phyloP scores from a whole-genome alignment of 1,284 basidiomycete species.

The Ganoderma resinaceum region DNA sequence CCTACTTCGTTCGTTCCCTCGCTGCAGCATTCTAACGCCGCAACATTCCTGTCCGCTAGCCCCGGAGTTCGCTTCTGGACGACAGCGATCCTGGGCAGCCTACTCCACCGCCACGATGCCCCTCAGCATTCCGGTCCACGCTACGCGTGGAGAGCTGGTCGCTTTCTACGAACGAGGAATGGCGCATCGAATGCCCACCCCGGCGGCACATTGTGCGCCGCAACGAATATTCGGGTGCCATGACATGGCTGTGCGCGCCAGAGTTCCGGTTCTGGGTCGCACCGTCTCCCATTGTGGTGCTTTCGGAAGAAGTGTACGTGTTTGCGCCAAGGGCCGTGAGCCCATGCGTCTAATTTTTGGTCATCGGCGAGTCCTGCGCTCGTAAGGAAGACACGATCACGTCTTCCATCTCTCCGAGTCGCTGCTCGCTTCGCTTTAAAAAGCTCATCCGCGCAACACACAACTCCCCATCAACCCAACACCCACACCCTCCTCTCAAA shows the following conservation, averaged over 20 bases:
- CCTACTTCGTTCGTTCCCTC: conserved; percentile 19
- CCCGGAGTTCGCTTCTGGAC: conserved; percentile 7
- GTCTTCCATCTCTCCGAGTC: neutral
- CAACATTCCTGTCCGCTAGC: conserved; percentile 20
- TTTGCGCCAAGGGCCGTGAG: neutral
- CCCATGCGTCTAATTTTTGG: neutral
- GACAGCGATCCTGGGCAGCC: neutral
- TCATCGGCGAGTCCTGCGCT: neutral
- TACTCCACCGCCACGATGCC: neutral
- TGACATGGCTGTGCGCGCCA: neutral
- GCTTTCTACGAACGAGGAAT: neutral
- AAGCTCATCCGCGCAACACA: neutral
- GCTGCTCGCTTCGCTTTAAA: conserved; percentile 4
- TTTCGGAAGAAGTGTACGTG: neutral
- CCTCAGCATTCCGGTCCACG: neutral
- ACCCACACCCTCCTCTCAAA: conserved; percentile 5
- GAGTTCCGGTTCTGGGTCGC: neutral
- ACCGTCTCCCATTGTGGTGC: neutral
- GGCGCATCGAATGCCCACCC: neutral
- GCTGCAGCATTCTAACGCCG: conserved; percentile 29
- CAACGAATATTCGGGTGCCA: neutral
- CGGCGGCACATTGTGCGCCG: neutral
- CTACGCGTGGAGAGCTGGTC: neutral
- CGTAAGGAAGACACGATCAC: neutral
- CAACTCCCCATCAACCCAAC: conserved; percentile 2